Conservation (phyloP, 2,329 filamentous ascomycete species). For the Colletotrichum destructivum region DNA sequence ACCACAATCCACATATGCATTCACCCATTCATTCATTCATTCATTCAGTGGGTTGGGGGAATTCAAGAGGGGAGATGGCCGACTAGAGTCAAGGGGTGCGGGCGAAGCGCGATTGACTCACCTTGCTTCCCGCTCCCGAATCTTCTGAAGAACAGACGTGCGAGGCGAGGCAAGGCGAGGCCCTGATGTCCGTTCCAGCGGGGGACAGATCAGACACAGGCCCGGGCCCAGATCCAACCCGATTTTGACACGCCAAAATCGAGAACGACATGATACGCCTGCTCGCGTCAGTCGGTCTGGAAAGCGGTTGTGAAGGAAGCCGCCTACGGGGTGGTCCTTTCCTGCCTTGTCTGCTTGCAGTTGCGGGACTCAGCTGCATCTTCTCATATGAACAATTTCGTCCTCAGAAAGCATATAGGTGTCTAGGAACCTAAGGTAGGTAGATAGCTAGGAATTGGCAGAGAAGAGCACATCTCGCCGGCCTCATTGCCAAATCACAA, state of each 20-base stretch:
- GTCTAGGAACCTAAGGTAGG: too few relatives aligned
- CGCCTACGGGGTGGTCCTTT: too few relatives aligned
- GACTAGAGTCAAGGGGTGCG: constrained; percentile 24
- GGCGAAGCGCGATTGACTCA: constrained; percentile 8
- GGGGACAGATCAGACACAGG: constrained; percentile 6
- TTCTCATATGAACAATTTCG: too few relatives aligned
- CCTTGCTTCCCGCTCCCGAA: neutral
- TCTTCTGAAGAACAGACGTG: constrained; percentile 21
- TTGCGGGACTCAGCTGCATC: too few relatives aligned
- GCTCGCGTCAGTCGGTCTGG: neutral
- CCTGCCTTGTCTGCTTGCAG: too few relatives aligned
- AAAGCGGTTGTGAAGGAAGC: neutral
- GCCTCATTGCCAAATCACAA: too few relatives aligned
- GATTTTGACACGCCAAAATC: constrained; percentile 12
- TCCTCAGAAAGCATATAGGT: too few relatives aligned
- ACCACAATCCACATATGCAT: neutral
- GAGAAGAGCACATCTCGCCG: too few relatives aligned
- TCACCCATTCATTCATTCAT: constrained; percentile 6
- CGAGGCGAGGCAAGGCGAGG: constrained; percentile 24
- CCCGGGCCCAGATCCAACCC: constrained; percentile 4
- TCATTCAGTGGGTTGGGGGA: constrained; percentile 27
- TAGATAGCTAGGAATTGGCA: too few relatives aligned
- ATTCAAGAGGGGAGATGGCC: constrained; percentile 17
- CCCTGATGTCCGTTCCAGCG: constrained; percentile 32
- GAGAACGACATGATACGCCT: neutral